Percentiles rank a stretch among this genome's conserved stretches.
phyloP scores from a whole-genome alignment of 371 early-diverging fungal species.

The Actinomortierella wolfii region DNA sequence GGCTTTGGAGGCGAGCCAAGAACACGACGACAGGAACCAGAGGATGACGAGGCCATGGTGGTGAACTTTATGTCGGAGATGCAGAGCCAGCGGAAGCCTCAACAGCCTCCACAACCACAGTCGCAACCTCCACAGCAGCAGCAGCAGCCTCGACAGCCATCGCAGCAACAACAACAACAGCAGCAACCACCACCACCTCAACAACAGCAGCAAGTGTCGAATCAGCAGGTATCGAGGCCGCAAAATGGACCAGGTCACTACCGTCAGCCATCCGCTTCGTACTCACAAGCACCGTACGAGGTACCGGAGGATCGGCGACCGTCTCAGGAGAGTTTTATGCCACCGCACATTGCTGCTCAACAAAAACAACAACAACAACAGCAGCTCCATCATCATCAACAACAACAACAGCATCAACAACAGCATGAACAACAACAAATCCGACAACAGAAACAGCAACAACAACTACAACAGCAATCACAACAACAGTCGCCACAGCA shows the following conservation, averaged over 20 bases:
- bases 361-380: too few relatives aligned
- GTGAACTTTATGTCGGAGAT: conserved; percentile 42
- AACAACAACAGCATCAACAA: too few relatives aligned
- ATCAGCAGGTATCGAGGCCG: not conserved
- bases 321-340: too few relatives aligned
- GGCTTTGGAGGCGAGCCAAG: too few relatives aligned
- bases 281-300: not conserved
- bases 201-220: not conserved
- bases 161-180: not conserved
- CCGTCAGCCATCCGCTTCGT: not conserved
- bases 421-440: too few relatives aligned
- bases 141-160: not conserved
- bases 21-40: conserved; percentile 1
- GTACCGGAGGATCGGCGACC: not conserved
- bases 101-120: conserved; percentile 3
- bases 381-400: too few relatives aligned
- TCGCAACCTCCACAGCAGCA: not conserved
- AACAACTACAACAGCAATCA: too few relatives aligned
- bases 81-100: conserved; percentile 26
- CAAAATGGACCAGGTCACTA: conserved; percentile 6
- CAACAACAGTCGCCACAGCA: too few relatives aligned
- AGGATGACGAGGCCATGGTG: conserved; percentile 30
- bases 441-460: too few relatives aligned
- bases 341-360: too few relatives aligned
- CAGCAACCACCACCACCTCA: not conserved